phyloP scores from a whole-genome alignment of 257 asterid genomes.

The Handroanthus guayacan region DNA sequence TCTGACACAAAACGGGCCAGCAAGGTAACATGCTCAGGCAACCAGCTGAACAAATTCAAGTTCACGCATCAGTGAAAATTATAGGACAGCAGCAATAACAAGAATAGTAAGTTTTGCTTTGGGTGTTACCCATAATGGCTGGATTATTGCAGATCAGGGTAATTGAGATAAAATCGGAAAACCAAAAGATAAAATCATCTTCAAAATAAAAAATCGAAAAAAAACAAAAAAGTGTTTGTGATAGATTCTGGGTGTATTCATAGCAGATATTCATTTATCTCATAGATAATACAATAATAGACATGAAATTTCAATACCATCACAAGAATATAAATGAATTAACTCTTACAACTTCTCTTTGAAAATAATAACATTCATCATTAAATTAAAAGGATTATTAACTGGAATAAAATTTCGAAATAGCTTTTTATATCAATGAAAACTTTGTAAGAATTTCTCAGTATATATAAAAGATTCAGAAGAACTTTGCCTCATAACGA shows the following conservation, averaged over 20 bases:
- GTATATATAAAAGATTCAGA: neutral
- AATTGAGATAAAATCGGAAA: neutral
- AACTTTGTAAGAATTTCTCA: conserved; percentile 2
- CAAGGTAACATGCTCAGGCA: conserved; percentile 91
- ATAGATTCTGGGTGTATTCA: neutral
- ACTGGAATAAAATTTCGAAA: conserved; percentile 3
- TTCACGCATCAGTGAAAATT: neutral
- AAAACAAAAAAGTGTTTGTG: neutral
- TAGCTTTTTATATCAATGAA: neutral
- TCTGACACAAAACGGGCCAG: conserved; percentile 91
- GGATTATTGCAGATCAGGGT: neutral
- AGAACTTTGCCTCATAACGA: neutral
- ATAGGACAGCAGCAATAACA: neutral
- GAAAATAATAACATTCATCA: neutral
- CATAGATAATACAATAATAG: neutral
- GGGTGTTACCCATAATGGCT: neutral
- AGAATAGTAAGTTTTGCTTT: neutral
- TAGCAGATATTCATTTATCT: neutral
- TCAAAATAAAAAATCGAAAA: neutral
- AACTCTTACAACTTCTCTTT: neutral
- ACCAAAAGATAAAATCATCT: neutral
- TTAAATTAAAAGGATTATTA: neutral
- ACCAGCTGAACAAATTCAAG: conserved; percentile 70
- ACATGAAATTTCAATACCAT: neutral
- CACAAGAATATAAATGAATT: neutral